Evolutionary conservation across 257 asterid species (phyloP).

Genomic region (Solanum paucissectum): DNA sequence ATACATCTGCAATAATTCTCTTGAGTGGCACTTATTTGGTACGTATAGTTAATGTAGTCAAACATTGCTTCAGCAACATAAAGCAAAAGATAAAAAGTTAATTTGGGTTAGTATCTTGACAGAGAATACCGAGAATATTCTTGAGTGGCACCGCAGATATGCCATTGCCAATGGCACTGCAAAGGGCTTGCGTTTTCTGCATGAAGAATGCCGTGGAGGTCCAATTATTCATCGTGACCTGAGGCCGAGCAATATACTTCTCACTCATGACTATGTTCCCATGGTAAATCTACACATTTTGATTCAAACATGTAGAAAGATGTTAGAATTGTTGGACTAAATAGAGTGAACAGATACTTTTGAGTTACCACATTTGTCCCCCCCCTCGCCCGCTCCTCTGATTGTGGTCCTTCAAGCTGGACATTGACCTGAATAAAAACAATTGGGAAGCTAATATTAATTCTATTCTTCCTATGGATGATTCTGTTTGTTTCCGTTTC

Average conservation of each 20-base stretch:
- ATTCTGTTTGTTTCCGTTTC: not conserved
- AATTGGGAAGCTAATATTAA: not conserved
- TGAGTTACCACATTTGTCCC: not conserved
- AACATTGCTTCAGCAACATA: not conserved
- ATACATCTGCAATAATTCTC: conserved; percentile 67
- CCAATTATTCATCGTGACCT: conserved; percentile 72
- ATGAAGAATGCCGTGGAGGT: conserved; percentile 86
- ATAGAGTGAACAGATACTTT: not conserved
- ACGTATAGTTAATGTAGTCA: conserved; percentile 1
- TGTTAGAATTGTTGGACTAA: not conserved
- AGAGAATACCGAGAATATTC: conserved; percentile 34
- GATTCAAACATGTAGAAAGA: not conserved
- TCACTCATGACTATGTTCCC: conserved; percentile 74
- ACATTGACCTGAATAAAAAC: not conserved
- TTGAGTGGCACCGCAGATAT: conserved; percentile 66
- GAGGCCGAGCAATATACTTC: conserved; percentile 70
- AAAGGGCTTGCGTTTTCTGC: conserved; percentile 68
- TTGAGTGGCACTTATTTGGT: conserved; percentile 82
- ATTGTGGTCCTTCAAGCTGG: not conserved
- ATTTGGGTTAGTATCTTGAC: conserved; percentile 6
- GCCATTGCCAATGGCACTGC: conserved; percentile 73
- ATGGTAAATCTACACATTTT: conserved; percentile 30
- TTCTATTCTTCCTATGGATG: not conserved
- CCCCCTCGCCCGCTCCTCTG: not conserved
- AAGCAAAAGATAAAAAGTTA: not conserved